phyloP scores from a whole-genome alignment of 495 filamentous ascomycete species.

The Hamigera avellanea region DNA sequence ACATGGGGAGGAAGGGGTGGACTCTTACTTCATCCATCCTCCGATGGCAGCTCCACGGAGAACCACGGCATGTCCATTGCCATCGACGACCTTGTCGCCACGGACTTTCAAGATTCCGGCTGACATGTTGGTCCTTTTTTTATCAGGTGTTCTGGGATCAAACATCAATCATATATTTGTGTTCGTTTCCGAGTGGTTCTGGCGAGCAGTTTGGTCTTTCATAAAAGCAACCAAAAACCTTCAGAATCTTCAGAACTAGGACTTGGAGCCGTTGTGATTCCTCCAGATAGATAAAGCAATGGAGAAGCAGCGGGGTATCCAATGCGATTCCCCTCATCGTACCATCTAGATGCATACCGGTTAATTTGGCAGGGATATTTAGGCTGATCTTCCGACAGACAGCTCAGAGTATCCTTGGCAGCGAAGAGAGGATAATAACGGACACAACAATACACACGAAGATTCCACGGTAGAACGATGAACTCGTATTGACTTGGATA shows the following conservation, averaged over 20 bases:
- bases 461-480: too few species aligned
- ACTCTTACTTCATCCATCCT: conserved; percentile 32
- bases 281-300: not conserved
- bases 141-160: not conserved
- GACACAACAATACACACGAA: too few species aligned
- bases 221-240: too few species aligned
- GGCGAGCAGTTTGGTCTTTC: too few species aligned
- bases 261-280: too few species aligned
- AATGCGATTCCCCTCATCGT: not conserved
- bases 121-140: conserved; percentile 23
- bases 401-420: too few species aligned
- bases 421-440: too few species aligned
- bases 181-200: too few species aligned
- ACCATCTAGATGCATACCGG: not conserved
- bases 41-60: conserved; percentile 38
- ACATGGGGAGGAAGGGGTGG: not conserved
- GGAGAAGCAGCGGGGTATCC: conserved; percentile 1
- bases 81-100: conserved; percentile 34
- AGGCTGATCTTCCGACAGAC: conserved; percentile 1
- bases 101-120: conserved; percentile 31
- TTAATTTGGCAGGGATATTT: conserved; percentile 6
- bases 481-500: too few species aligned
- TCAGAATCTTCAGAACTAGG: too few species aligned
- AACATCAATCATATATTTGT: conserved; percentile 2
- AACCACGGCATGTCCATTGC: conserved; percentile 31